Evolutionary conservation across 1,284 basidiomycete species (phyloP).

Genomic region (Xerocomus minutiporus): DNA sequence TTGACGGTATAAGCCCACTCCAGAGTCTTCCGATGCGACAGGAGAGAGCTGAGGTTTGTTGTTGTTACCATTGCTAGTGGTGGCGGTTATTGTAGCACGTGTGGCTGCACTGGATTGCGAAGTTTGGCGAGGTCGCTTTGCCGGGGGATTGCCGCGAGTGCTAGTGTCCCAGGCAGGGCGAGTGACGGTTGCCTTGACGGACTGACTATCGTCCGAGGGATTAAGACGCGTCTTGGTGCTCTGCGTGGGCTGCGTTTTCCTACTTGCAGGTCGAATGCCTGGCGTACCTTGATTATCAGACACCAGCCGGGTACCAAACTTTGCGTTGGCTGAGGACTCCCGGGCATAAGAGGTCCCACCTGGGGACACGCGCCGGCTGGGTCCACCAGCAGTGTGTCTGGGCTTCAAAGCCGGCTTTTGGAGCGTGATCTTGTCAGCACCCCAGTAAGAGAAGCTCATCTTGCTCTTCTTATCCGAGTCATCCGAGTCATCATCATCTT

Average conservation of each 20-base stretch:
- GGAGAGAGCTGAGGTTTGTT: slow-evolving; percentile 61
- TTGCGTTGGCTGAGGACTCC: slow-evolving; percentile 79
- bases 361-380: slow-evolving; percentile 45
- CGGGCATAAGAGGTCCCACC: slow-evolving; percentile 56
- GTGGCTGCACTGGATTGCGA: slow-evolving; percentile 61
- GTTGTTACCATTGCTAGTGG: not conserved
- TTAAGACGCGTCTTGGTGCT: slow-evolving; percentile 41
- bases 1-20: slow-evolving; percentile 74
- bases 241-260: slow-evolving; percentile 53
- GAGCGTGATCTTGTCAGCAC: slow-evolving; percentile 80
- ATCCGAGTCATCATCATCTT: slow-evolving; percentile 64
- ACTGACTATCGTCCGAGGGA: slow-evolving; percentile 53
- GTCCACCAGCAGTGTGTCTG: slow-evolving; percentile 35
- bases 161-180: slow-evolving; percentile 67
- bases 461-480: slow-evolving; percentile 85
- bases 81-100: slow-evolving; percentile 20
- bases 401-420: slow-evolving; percentile 68
- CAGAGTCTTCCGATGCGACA: slow-evolving; percentile 79
- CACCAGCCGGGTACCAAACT: slow-evolving; percentile 73
- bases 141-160: slow-evolving; percentile 43
- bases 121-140: slow-evolving; percentile 59
- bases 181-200: slow-evolving; percentile 63
- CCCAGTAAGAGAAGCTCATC: slow-evolving; percentile 90
- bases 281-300: slow-evolving; percentile 47
- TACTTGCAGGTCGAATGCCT: slow-evolving; percentile 54